These are phyloP conservation scores for Ceratocystis cubensis DNA, from an alignment of 2,329 filamentous ascomycete genomes.

Conservation along the genomic window DNA sequence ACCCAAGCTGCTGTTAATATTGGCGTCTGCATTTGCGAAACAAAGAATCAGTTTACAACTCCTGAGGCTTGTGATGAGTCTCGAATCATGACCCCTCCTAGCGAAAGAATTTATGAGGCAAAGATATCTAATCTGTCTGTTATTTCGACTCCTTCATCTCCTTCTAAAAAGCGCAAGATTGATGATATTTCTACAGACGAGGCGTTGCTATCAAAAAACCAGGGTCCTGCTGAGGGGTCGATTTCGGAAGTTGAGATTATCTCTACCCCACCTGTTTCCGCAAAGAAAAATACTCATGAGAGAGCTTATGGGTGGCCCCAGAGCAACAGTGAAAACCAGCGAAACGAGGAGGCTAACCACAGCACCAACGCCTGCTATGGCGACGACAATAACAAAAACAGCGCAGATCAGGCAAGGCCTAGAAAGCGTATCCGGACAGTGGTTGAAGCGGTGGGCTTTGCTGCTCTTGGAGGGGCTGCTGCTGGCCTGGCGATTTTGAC, in stretches of 20 bases:
- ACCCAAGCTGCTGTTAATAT: not conserved
- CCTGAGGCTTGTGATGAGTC: not conserved
- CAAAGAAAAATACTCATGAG: not conserved
- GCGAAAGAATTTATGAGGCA: not conserved
- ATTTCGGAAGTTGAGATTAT: not conserved
- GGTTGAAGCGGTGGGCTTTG: conserved; percentile 29
- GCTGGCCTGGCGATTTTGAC: conserved; percentile 29
- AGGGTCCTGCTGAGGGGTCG: not conserved
- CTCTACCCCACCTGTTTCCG: not conserved
- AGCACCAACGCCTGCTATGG: not conserved
- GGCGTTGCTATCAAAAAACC: not conserved
- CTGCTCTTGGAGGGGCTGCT: conserved; percentile 29
- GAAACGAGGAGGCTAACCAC: no score
- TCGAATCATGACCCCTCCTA: conserved; percentile 1
- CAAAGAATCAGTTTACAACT: not conserved
- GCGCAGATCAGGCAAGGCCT: conserved; percentile 16
- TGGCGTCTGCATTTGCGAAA: not conserved
- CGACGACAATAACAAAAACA: not conserved
- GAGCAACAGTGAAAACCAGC: no score
- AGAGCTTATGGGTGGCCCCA: no score
- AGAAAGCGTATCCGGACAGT: conserved; percentile 26
- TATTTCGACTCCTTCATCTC: not conserved
- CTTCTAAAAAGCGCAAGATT: conserved; percentile 18
- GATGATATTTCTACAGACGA: conserved; percentile 18
- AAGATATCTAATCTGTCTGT: not conserved